Base-by-base conservation (phyloP, 495 filamentous ascomycete species). In the Penicillium ucsense region DNA sequence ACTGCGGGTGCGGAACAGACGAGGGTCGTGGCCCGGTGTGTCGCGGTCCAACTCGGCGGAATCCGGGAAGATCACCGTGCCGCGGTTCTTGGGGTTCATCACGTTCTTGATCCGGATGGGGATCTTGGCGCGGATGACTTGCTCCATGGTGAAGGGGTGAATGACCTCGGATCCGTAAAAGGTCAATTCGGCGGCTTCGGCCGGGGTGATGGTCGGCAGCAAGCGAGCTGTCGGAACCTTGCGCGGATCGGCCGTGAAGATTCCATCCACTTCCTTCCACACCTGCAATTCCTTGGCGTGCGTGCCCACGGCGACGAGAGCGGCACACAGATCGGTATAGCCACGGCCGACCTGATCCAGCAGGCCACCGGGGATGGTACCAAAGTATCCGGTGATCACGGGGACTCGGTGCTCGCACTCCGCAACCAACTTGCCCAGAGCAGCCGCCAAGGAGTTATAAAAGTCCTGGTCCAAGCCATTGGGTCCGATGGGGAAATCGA, bases 21-120 rank as follows among this genome's bases (percentile, higher is more conserved):
- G 59, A 1, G 69, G 65, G 35, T 73, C 72, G 45, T 74, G 70
- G 6, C 71, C 68, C 0, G 69, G 69, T 0, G 67, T 67, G n/a
- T 60, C 64, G 40, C 64, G 62, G 41, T 73, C 70, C 9, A 78
- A 47, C 48, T 78, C 70, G 20, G 70, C 68, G 8, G 72, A 70
- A 45, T 72, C 65, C 10, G 69, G 74, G 55, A 87, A 83, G 53
- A 99, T 89, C 45, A 94, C 74, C 30, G 92, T 99, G 41, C 92
- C 92, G 47, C 80, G 77, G 45, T 87, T 86, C 36, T 82, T 79
- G 0, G 94, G 89, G 56, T 96, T 95, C 71, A 94, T 90, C 60
- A 97, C 92, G 63, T 98, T 97, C 72, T 97, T 96, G 66, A 97
- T 97, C 48, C 92, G 86, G 55, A 96, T 94, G 6, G 85, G 88